These are phyloP conservation scores for Poa annua DNA, from an alignment of 176 grass and related monocot species.

Conservation along the genomic window DNA sequence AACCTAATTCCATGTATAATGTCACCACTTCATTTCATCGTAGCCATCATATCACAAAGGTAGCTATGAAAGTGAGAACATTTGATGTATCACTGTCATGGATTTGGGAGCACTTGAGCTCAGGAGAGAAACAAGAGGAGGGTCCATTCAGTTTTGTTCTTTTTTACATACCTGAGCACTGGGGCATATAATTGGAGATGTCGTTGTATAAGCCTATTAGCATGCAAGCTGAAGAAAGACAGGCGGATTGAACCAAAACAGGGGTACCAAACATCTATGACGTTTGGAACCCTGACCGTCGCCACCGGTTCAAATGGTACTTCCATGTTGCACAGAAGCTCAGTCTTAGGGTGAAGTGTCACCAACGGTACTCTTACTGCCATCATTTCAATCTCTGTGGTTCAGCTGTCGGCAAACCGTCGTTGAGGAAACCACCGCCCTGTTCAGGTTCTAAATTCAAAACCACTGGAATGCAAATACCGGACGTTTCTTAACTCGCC, in stretches of 20 bases:
- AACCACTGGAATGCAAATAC: background rate
- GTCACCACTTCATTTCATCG: background rate
- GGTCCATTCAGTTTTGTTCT: no score
- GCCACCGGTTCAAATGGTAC: background rate
- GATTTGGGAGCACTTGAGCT: background rate
- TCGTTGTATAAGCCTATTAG: no score
- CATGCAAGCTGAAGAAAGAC: background rate
- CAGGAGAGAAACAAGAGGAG: background rate
- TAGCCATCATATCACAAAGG: background rate
- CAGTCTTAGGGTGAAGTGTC: background rate
- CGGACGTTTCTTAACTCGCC: no score
- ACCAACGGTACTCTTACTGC: background rate
- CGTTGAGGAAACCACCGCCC: background rate
- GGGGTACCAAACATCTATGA: background rate
- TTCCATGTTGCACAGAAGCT: background rate
- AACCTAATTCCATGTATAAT: background rate
- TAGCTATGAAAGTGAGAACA: background rate
- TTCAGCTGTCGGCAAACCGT: no score
- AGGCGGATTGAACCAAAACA: background rate
- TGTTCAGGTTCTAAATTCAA: background rate
- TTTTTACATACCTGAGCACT: no score
- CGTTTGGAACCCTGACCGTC: background rate
- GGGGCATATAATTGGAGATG: no score
- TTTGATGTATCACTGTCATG: background rate
- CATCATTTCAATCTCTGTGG: background rate